Percentiles rank a stretch among this genome's conserved stretches.
phyloP scores from a whole-genome alignment of 495 filamentous ascomycete species.

The Parathielavia appendiculata region DNA sequence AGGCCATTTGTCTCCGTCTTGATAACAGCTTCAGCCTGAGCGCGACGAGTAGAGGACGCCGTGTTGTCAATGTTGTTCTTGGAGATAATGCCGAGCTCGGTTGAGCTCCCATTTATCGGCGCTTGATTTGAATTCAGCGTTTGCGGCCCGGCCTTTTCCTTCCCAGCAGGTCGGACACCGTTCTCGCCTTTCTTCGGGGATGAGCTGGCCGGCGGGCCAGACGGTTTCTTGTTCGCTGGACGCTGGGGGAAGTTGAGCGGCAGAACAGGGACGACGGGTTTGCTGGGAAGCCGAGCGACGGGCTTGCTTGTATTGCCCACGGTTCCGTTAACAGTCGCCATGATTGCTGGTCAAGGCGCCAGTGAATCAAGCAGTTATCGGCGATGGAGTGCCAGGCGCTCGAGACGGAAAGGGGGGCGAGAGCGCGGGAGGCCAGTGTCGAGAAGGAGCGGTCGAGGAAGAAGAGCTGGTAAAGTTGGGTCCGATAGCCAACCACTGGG shows the following conservation, averaged over 20 bases:
- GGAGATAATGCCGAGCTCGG: slow-evolving; percentile 1
- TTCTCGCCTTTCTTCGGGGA: slow-evolving; percentile 7
- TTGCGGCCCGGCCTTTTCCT: neutral
- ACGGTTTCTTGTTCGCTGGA: slow-evolving; percentile 14
- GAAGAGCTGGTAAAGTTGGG: slow-evolving; percentile 3
- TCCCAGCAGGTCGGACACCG: neutral
- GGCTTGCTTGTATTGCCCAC: slow-evolving; percentile 24
- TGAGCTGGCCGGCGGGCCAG: slow-evolving; percentile 10
- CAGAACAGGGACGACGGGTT: slow-evolving; percentile 26
- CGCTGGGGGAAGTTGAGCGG: slow-evolving; percentile 32
- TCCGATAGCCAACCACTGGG: slow-evolving; percentile 19
- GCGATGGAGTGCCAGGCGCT: neutral
- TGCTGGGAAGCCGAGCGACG: slow-evolving; percentile 10
- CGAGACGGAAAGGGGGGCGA: neutral
- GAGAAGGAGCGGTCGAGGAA: neutral
- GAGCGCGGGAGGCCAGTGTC: neutral
- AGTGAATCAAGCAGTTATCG: neutral
- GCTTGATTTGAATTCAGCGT: slow-evolving; percentile 5
- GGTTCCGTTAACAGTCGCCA: slow-evolving; percentile 27
- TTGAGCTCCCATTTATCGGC: neutral
- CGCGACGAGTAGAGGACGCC: slow-evolving; percentile 10
- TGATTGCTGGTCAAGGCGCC: slow-evolving; percentile 13
- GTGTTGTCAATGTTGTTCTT: neutral
- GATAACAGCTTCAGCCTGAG: slow-evolving; percentile 4
- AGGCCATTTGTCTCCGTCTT: neutral